phyloP scores from a whole-genome alignment of 106 monocot species.

The Agapanthus africanus region DNA sequence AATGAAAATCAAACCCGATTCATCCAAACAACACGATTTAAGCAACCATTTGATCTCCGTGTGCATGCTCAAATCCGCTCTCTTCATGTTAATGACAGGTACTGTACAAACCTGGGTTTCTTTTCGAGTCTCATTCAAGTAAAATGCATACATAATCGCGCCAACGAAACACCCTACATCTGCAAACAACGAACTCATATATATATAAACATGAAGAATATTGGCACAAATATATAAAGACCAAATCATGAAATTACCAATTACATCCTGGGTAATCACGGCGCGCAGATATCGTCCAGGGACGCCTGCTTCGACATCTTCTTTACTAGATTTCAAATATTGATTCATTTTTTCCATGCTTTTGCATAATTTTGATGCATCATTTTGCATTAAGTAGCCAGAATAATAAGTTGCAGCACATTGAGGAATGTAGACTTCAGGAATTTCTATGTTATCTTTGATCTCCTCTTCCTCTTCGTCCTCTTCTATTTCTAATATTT shows the following conservation, averaged over 20 bases:
- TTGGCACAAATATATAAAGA: background rate
- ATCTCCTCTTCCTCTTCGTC: background rate
- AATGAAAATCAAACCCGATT: slow-evolving; percentile 14
- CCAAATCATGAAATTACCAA: slow-evolving; percentile 6
- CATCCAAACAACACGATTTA: slow-evolving; percentile 3
- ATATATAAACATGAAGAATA: background rate
- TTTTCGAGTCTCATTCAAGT: background rate
- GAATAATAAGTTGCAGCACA: slow-evolving; percentile 18
- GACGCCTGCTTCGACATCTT: slow-evolving; percentile 16
- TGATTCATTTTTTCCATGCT: slow-evolving; percentile 16
- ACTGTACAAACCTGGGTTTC: slow-evolving; percentile 6
- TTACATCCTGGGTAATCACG: slow-evolving; percentile 14
- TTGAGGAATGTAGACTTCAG: background rate
- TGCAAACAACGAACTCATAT: background rate
- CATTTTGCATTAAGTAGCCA: background rate
- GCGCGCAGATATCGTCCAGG: slow-evolving; percentile 20
- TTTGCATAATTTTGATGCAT: slow-evolving; percentile 10
- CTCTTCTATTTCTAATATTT: background rate
- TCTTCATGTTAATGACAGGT: slow-evolving; percentile 13
- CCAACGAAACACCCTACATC: slow-evolving; percentile 9
- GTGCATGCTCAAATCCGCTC: slow-evolving; percentile 4
- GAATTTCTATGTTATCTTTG: background rate
- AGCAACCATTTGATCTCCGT: slow-evolving; percentile 16
- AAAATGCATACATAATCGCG: slow-evolving; percentile 14
- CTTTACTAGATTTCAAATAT: slow-evolving; percentile 9